phyloP scores from a whole-genome alignment of 768 basidiomycete genomes.

The Clavaria fumosa region DNA sequence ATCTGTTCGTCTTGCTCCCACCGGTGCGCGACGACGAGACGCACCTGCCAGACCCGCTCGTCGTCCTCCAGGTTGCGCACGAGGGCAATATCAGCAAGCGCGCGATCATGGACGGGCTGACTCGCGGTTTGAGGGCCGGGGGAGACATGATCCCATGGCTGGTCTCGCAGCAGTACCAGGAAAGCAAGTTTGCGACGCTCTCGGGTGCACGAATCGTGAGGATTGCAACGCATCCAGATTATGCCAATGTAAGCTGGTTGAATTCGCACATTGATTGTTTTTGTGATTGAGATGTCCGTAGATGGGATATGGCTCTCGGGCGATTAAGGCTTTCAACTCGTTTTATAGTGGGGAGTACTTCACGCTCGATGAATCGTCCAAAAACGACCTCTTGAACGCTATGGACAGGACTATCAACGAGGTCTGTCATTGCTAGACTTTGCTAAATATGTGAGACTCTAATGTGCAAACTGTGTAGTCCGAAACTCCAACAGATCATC shows the following conservation, averaged over 20 bases:
- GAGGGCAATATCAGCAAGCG: slow-evolving; percentile 86
- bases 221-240: slow-evolving; percentile 93
- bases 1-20: slow-evolving; percentile 88
- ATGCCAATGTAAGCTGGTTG: slow-evolving; percentile 51
- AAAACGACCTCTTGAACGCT: slow-evolving; percentile 41
- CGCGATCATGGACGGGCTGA: slow-evolving; percentile 72
- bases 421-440: slow-evolving; percentile 18
- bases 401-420: slow-evolving; percentile 34
- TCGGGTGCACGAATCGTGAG: slow-evolving; percentile 87
- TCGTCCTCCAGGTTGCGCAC: slow-evolving; percentile 88
- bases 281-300: slow-evolving; percentile 17
- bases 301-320: slow-evolving; percentile 96
- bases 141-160: slow-evolving; percentile 99
- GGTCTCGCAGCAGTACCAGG: slow-evolving; percentile 89
- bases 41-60: slow-evolving; percentile 87
- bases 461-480: no score
- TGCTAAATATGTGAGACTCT: background rate
- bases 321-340: slow-evolving; percentile 70
- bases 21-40: slow-evolving; percentile 83
- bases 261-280: background rate
- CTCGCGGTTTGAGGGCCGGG: slow-evolving; percentile 69
- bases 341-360: slow-evolving; percentile 92
- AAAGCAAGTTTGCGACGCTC: slow-evolving; percentile 80
- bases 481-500: slow-evolving; percentile 61
- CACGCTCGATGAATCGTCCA: slow-evolving; percentile 58